A percentile compares a stretch with the other conserved stretches of the same genome.
These are phyloP conservation scores for Yamadazyma atlantica DNA, from an alignment of 1,139 yeast species.

Conservation along the genomic window DNA sequence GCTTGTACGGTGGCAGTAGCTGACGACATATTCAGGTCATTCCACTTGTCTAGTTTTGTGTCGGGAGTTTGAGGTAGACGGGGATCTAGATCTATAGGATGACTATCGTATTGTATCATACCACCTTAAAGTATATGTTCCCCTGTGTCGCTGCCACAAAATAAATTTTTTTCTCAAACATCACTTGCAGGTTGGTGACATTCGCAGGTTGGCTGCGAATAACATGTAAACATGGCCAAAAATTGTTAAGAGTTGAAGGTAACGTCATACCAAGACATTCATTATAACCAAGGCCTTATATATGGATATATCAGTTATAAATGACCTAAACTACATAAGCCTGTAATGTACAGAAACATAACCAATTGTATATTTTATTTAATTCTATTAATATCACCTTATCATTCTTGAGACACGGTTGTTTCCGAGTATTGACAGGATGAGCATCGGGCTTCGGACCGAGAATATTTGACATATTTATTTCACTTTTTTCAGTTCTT, in stretches of 20 bases:
- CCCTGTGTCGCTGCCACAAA: neutral
- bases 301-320: neutral
- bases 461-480: no score
- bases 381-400: no score
- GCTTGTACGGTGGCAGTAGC: neutral
- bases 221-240: neutral
- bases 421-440: no score
- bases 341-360: no score
- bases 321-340: no score
- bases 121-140: neutral
- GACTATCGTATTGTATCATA: slow-evolving; percentile 3
- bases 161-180: slow-evolving; percentile 1
- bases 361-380: no score
- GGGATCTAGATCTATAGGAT: neutral
- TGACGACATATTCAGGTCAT: neutral
- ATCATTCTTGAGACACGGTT: no score
- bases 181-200: neutral
- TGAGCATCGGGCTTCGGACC: no score
- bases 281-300: no score
- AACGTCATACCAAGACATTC: no score
- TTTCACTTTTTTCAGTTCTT: no score
- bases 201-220: neutral
- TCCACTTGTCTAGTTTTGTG: neutral
- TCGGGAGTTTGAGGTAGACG: neutral
- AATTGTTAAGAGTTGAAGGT: no score